Evolutionary conservation across 1,284 basidiomycete species (phyloP).

Genomic region (Paramarasmius palmivorus): DNA sequence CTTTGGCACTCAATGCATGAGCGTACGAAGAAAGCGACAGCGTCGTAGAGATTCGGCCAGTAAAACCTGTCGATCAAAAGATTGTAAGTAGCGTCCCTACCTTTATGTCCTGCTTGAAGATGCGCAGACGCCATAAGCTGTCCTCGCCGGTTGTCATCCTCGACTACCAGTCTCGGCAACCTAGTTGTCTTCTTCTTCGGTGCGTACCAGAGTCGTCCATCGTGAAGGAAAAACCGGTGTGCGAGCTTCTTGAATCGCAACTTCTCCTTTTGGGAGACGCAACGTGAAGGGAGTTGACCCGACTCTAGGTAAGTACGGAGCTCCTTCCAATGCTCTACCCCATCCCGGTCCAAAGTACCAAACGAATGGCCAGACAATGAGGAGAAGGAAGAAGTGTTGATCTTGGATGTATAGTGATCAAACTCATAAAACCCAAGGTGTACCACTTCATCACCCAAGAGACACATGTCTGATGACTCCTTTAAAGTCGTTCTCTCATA

Average conservation of each 20-base stretch:
- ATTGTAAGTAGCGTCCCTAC: slow-evolving; percentile 26
- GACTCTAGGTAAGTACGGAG: slow-evolving; percentile 11
- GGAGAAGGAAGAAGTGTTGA: not conserved
- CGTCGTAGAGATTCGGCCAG: slow-evolving; percentile 32
- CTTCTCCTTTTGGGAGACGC: slow-evolving; percentile 3
- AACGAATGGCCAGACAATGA: not conserved
- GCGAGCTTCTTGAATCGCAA: slow-evolving; percentile 16
- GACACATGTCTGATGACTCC: not conserved
- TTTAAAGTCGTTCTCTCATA: not conserved
- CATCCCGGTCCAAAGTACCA: slow-evolving; percentile 15
- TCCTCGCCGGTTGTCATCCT: slow-evolving; percentile 9
- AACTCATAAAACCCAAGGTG: not conserved
- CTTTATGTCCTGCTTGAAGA: slow-evolving; percentile 27
- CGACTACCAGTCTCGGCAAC: slow-evolving; percentile 20
- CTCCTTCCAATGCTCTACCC: slow-evolving; percentile 12
- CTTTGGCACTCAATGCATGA: slow-evolving; percentile 25
- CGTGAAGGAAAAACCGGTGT: slow-evolving; percentile 18
- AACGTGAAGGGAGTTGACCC: slow-evolving; percentile 9
- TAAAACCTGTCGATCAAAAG: slow-evolving; percentile 24
- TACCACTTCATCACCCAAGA: not conserved
- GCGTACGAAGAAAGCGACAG: slow-evolving; percentile 29
- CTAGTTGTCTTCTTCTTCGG: slow-evolving; percentile 7
- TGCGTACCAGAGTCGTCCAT: slow-evolving; percentile 15
- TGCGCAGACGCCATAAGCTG: slow-evolving; percentile 20
- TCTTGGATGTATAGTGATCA: not conserved